Conservation (phyloP, 345 rosid genomes). For the Camelina hispida region DNA sequence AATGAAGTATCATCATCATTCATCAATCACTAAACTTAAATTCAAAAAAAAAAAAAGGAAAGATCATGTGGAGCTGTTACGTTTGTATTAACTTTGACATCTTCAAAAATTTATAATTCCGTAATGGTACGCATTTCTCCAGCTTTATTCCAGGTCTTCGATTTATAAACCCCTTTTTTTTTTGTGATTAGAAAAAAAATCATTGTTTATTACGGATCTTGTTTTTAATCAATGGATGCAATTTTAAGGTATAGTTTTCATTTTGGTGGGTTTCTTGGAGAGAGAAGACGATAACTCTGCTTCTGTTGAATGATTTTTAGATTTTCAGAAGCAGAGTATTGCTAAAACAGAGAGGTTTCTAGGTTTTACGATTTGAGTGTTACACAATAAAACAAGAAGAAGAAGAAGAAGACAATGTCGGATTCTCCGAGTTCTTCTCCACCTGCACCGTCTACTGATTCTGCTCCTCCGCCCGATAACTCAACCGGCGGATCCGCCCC, state of each 20-base stretch:
- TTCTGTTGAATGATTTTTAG: background rate
- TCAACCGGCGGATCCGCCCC: conserved; percentile 30
- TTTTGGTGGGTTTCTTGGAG: background rate
- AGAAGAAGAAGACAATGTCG: conserved; percentile 43
- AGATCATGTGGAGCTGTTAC: too few species aligned
- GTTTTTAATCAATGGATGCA: conserved; percentile 22
- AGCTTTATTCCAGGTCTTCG: conserved; percentile 30
- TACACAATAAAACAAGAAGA: too few species aligned
- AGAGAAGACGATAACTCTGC: conserved; percentile 2
- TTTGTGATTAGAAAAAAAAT: background rate
- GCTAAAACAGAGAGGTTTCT: background rate
- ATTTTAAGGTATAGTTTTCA: background rate
- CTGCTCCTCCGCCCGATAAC: conserved; percentile 29
- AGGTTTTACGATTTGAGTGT: conserved; percentile 8
- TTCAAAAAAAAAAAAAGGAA: too few species aligned
- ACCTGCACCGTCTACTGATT: conserved; percentile 31
- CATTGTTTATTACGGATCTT: background rate
- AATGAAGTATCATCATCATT: too few species aligned
- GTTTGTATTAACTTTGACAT: conserved; percentile 8
- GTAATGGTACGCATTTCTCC: conserved; percentile 44
- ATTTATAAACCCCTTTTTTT: background rate
- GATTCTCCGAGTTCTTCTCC: conserved; percentile 49
- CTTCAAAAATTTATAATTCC: conserved; percentile 10
- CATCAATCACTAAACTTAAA: too few species aligned
- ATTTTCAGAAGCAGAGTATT: background rate